Evolutionary conservation across 345 rosid species (phyloP).

Genomic region (Eucalyptus marginata): DNA sequence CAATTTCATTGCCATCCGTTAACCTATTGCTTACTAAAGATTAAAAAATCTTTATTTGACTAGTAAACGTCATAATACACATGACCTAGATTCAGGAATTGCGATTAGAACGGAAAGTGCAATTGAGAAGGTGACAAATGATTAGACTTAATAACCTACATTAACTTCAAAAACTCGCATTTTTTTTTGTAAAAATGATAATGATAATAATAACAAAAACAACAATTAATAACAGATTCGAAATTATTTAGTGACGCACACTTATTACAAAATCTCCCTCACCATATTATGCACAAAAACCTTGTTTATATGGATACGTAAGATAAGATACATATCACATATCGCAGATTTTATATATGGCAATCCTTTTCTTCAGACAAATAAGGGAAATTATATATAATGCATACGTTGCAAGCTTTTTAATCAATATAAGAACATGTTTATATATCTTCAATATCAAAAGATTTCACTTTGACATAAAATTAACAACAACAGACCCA

Average conservation of each 20-base stretch:
- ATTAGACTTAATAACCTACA: neutral
- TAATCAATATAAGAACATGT: neutral
- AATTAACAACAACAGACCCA: neutral
- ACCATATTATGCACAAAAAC: neutral
- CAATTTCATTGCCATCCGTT: no score
- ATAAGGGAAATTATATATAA: no score
- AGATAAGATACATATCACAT: no score
- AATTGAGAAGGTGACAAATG: neutral
- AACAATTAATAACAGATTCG: neutral
- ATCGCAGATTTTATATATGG: neutral
- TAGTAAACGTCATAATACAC: no score
- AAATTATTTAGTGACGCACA: neutral
- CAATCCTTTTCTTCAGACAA: neutral
- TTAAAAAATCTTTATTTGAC: no score
- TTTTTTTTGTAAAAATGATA: no score
- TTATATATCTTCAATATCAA: neutral
- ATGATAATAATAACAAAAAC: no score
- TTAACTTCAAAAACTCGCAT: no score
- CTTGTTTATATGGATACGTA: neutral
- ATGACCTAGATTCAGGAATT: no score
- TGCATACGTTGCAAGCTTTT: neutral
- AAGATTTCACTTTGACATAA: neutral
- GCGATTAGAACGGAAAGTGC: neutral
- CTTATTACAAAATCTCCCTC: neutral
- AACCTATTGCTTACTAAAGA: no score